Evolutionary conservation across 257 asterid species (phyloP).

Genomic region (Salvia splendens): DNA sequence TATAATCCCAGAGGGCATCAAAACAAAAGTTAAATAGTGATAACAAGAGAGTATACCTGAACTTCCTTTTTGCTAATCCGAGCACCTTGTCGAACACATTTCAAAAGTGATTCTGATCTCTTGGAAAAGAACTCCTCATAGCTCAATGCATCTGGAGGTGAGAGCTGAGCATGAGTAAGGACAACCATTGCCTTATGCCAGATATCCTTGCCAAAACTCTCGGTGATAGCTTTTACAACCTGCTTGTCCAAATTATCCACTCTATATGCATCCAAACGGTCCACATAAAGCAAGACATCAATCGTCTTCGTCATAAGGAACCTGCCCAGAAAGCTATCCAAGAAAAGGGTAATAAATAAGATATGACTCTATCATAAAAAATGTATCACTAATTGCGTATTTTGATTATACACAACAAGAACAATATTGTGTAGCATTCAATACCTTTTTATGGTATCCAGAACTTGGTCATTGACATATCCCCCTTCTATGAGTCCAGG

Average conservation of each 20-base stretch:
- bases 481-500: constrained; percentile 99
- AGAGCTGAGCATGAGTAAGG: constrained; percentile 95
- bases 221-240: constrained; percentile 82
- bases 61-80: constrained; percentile 59
- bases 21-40: no score
- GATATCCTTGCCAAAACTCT: constrained; percentile 77
- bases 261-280: constrained; percentile 94
- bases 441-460: constrained; percentile 81
- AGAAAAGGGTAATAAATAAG: neutral
- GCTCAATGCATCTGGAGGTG: constrained; percentile 92
- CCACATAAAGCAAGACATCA: constrained; percentile 95
- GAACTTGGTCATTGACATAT: constrained; percentile 76
- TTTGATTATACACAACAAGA: neutral
- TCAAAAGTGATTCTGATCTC: constrained; percentile 88
- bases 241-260: constrained; percentile 93
- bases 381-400: neutral
- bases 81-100: constrained; percentile 76
- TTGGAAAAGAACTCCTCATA: constrained; percentile 79
- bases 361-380: neutral
- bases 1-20: neutral
- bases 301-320: constrained; percentile 86
- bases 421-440: constrained; percentile 2
- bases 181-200: constrained; percentile 85
- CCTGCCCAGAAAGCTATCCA: constrained; percentile 55
- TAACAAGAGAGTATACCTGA: constrained; percentile 41